Conservation (phyloP, 2,329 filamentous ascomycete species). For the Aspergillus arachidicola region DNA sequence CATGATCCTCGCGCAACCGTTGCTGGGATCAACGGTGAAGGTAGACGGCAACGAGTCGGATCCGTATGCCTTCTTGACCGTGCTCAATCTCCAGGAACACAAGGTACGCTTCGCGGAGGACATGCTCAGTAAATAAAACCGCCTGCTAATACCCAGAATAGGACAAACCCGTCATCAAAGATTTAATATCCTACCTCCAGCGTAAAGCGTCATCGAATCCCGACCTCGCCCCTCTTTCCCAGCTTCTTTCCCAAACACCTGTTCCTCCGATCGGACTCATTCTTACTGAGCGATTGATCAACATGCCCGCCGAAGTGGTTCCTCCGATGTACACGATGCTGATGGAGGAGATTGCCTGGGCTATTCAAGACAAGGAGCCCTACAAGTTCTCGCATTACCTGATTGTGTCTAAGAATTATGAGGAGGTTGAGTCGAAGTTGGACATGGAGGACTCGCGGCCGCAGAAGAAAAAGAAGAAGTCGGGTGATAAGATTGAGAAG, state of each 20-base stretch:
- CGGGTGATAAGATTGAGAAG: conserved; percentile 53
- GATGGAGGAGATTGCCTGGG: conserved; percentile 84
- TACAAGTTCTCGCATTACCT: conserved; percentile 94
- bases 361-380: conserved; percentile 85
- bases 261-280: conserved; percentile 75
- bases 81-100: conserved; percentile 80
- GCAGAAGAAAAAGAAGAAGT: conserved; percentile 68
- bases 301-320: conserved; percentile 90
- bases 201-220: conserved; percentile 56
- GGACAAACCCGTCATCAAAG: conserved; percentile 71
- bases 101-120: conserved; percentile 42
- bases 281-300: conserved; percentile 91
- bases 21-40: conserved; percentile 92
- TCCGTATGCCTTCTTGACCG: conserved; percentile 88
- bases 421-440: conserved; percentile 79
- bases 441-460: conserved; percentile 66
- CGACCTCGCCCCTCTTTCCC: conserved; percentile 58
- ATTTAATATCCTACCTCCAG: conserved; percentile 71
- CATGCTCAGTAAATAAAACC: not conserved
- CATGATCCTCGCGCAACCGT: conserved; percentile 81
- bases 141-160: conserved; percentile 27
- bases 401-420: conserved; percentile 88
- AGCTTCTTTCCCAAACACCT: conserved; percentile 58
- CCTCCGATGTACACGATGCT: conserved; percentile 96
- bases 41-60: conserved; percentile 93